Conservation (phyloP, 2,329 filamentous ascomycete species). For the Alternaria longipes region DNA sequence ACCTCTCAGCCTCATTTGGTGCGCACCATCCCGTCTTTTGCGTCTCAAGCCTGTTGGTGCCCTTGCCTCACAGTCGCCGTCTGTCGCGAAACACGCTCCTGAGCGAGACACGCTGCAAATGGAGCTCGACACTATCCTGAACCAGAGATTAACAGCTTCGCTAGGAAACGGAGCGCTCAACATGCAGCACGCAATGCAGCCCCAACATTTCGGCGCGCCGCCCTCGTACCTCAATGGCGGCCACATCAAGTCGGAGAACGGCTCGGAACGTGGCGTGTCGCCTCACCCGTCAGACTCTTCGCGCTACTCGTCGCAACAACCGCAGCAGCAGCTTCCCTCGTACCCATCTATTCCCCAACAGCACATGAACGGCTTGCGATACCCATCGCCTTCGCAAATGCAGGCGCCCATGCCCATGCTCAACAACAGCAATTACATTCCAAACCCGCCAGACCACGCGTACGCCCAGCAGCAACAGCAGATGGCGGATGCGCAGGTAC, state of each 20-base stretch:
- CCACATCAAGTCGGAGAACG: conserved; percentile 66
- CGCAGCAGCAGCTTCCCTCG: conserved; percentile 61
- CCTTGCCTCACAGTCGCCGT: conserved; percentile 16
- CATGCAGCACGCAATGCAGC: conserved; percentile 56
- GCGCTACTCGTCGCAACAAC: conserved; percentile 65
- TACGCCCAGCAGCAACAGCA: conserved; percentile 54
- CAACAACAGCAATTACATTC: conserved; percentile 65
- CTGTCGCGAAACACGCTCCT: conserved; percentile 30
- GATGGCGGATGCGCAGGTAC: conserved; percentile 49
- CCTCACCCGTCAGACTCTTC: conserved; percentile 66
- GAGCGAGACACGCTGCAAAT: conserved; percentile 29
- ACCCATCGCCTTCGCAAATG: conserved; percentile 63
- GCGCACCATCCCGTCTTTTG: conserved; percentile 45
- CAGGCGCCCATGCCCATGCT: conserved; percentile 63
- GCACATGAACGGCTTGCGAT: conserved; percentile 62
- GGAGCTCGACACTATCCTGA: conserved; percentile 55
- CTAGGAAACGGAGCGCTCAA: conserved; percentile 48
- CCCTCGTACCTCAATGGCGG: conserved; percentile 59
- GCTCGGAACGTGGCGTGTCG: conserved; percentile 66
- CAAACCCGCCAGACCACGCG: conserved; percentile 59
- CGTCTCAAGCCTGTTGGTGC: conserved; percentile 25
- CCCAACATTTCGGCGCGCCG: conserved; percentile 58
- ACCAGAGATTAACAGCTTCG: conserved; percentile 53
- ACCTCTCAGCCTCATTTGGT: conserved; percentile 37
- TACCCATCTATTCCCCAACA: conserved; percentile 60